phyloP scores from a whole-genome alignment of 371 early-diverging fungal species.

The Actinomortierella ambigua region DNA sequence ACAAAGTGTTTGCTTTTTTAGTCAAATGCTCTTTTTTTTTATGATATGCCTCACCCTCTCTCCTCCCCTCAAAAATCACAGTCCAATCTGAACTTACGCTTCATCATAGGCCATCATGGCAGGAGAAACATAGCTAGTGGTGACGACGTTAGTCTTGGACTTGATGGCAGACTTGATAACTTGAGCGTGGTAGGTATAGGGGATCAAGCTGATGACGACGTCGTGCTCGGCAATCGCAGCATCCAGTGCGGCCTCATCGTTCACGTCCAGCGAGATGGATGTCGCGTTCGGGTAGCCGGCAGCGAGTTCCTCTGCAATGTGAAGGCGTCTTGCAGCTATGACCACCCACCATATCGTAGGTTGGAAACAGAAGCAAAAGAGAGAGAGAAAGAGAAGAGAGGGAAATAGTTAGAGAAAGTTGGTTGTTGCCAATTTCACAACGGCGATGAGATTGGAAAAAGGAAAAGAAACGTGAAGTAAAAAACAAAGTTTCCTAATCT shows the following conservation, averaged over 20 bases:
- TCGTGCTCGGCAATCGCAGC: conserved; percentile 88
- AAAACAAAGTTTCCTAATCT: no score
- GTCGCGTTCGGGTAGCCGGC: conserved; percentile 59
- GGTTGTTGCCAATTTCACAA: not conserved
- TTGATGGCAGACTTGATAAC: conserved; percentile 86
- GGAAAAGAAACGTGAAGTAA: not conserved
- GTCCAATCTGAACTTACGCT: conserved; percentile 55
- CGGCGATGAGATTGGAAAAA: not conserved
- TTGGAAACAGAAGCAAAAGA: not conserved
- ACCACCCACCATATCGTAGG: conserved; percentile 13
- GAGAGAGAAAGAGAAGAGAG: not conserved
- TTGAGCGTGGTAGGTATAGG: conserved; percentile 84
- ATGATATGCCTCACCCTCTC: not conserved
- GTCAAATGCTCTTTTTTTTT: conserved; percentile 1
- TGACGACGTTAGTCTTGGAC: conserved; percentile 85
- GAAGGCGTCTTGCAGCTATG: conserved; percentile 80
- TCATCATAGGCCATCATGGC: conserved; percentile 84
- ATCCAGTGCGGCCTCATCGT: conserved; percentile 79
- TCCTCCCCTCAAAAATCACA: not conserved
- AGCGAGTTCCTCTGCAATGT: conserved; percentile 77
- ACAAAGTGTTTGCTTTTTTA: not conserved
- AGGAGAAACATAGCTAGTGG: conserved; percentile 90
- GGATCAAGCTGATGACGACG: conserved; percentile 84
- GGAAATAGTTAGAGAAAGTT: not conserved
- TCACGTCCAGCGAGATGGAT: conserved; percentile 84